phyloP scores from a whole-genome alignment of 2,329 filamentous ascomycete genomes.

The Rachicladosporium sp. region DNA sequence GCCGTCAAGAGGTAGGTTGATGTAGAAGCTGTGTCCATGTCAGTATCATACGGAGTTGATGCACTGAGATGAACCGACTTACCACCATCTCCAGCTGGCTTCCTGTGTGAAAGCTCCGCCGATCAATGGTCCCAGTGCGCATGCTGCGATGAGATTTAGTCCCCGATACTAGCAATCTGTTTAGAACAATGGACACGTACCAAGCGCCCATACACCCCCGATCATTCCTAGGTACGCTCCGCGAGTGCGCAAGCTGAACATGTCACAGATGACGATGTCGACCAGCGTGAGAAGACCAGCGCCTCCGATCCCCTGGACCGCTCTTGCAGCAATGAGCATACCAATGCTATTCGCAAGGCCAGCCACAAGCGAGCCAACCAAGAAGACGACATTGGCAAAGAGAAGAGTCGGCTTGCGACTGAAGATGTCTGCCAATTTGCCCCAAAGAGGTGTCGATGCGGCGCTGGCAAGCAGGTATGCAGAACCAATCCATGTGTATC shows the following conservation, averaged over 20 bases:
- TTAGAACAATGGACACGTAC: constrained; percentile 32
- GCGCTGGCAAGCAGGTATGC: constrained; percentile 39
- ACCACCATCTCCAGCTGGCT: constrained; percentile 54
- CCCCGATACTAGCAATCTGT: constrained; percentile 30
- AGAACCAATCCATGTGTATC: constrained; percentile 43
- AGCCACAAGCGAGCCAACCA: constrained; percentile 51
- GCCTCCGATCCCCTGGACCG: constrained; percentile 51
- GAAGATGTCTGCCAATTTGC: constrained; percentile 55
- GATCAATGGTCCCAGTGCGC: constrained; percentile 49
- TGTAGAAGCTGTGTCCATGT: constrained; percentile 29
- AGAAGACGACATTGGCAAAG: constrained; percentile 48
- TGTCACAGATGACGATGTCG: constrained; percentile 51
- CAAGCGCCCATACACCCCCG: constrained; percentile 55
- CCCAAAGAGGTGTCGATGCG: constrained; percentile 45
- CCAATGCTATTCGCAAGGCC: constrained; percentile 45
- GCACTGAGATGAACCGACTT: no score
- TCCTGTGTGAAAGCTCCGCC: constrained; percentile 55
- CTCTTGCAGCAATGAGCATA: constrained; percentile 50
- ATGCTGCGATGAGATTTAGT: neutral
- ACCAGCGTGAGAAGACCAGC: constrained; percentile 52
- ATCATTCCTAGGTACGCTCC: constrained; percentile 53
- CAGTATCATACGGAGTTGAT: no score
- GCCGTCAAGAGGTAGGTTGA: constrained; percentile 42
- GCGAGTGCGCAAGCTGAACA: constrained; percentile 46
- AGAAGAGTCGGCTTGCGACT: constrained; percentile 52